Evolutionary conservation across 192 early-diverging fungal genomes (phyloP), one percentile per base, ranked within the genome.

Genomic region (Gonapodya sp.): DNA sequence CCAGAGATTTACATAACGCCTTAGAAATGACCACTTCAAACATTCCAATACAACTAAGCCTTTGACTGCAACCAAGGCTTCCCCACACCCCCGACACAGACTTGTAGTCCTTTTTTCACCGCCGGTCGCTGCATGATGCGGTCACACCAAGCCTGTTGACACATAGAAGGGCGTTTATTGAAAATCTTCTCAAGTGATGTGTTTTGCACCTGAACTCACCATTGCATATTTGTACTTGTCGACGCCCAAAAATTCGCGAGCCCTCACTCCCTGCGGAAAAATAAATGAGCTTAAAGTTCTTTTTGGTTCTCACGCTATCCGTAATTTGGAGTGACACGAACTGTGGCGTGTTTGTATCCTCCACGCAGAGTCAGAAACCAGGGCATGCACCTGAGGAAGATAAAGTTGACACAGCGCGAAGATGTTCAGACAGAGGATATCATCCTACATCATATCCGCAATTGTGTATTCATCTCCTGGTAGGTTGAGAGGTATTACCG

Each of bases 381-480:
- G 24, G 46, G 46, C 46, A 64, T 64, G 46, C 46, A 64, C 46
- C 46, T 64, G 8, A 24, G 24, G 8, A 64, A 24, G 24, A 64
- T 64, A 16, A 64, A 8, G 46, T 64, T 8, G 8, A 24, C 8
- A 24, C 8, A 64, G 24, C 46, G 24, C 46, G 8, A 64, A 64
- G 24, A n/a, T n/a, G n/a, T n/a, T n/a, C n/a, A n/a, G n/a, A n/a
- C n/a, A n/a, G n/a, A n/a, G n/a, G n/a, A n/a, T n/a, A n/a, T n/a
- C n/a, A n/a, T n/a, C 18, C 31, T 8, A 18, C 75, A 77, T 77
- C 30, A 77, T 77, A 34, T 77, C 75, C 2, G 75, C 75, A 34
- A 77, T 34, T 33, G 75, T 77, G 31, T 77, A 77, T 33, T 77
- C 75, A 14, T 77, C 75, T 14, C 46, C 46, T 64, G 46, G 46